Evolutionary conservation across 2,329 filamentous ascomycete species (phyloP), one percentile per base, ranked within the genome.

Genomic region (Alternaria arborescens): DNA sequence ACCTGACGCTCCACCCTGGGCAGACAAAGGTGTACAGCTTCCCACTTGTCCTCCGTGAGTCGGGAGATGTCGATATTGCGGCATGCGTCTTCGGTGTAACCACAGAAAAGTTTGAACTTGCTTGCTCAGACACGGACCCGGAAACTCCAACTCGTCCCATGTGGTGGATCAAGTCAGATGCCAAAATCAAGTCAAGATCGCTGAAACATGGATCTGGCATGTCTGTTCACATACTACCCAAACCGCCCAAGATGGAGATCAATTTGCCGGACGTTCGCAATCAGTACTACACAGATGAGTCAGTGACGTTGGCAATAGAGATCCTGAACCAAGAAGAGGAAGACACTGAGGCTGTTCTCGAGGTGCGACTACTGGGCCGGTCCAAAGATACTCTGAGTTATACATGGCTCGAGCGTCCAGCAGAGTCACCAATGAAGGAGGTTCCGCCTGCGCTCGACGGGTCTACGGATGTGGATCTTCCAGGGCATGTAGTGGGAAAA

Each of bases 211-310:
- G 71, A 2, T 70, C 69, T 57, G 82, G 83, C 1, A 81, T 86
- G 34, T 81, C 82, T 2, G 86, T 97, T 57, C 89, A 87, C 57
- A 88, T 99, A 24, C 84, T 93, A 55, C 94, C 95, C 1, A 91
- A 96, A 66, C 95, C 94, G 28, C 95, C 95, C 0, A 98, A 97
- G 78, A 88, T 99, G 82, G 89, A 92, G 68, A 87, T 99, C 46
- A 85, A 82, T 26, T 80, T 92, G 10, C 82, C 86, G 2, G 85
- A 87, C 41, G 78, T 89, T 8, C 82, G 85, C 58, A 84, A 87
- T 12, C 89, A 93, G 55, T 96, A 94, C 77, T 98, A 97, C 74
- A 91, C 91, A 1, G 91, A 96, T 70, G 95, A 99, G 79, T 77
- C 82, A 0, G 86, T 97, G 28, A 82, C 82, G 7, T 77, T 98